Percentiles rank a stretch among this genome's conserved stretches.
Evolutionary conservation across 2,329 filamentous ascomycete species (phyloP).

Genomic region (Trichoderma arundinaceum): DNA sequence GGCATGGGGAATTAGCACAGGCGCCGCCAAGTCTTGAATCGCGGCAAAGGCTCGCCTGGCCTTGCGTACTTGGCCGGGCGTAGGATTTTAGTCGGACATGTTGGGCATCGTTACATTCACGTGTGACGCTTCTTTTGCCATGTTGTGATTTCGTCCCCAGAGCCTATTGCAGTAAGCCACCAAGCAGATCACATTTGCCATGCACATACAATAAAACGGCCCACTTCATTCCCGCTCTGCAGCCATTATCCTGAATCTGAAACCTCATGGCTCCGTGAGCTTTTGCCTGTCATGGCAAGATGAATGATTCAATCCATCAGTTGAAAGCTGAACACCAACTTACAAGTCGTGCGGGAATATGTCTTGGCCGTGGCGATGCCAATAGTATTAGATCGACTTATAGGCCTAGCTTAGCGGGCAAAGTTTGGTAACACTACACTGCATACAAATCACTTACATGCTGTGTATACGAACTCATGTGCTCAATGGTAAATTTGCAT

Average conservation of each 20-base stretch:
- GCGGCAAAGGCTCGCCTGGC: not conserved
- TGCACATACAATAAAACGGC: not conserved
- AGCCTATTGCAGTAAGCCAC: not conserved
- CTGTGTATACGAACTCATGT: not conserved
- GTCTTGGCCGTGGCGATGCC: no score
- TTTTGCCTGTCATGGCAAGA: not conserved
- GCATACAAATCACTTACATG: no score
- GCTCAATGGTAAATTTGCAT: not conserved
- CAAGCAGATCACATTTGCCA: not conserved
- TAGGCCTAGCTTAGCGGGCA: no score
- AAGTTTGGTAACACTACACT: no score
- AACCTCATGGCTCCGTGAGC: constrained; percentile 1
- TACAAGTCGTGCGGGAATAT: not conserved
- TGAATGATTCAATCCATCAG: not conserved
- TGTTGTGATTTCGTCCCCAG: not conserved
- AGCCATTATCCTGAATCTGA: constrained; percentile 11
- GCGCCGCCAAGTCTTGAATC: constrained; percentile 4
- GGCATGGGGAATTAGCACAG: not conserved
- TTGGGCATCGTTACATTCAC: not conserved
- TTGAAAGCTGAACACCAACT: not conserved
- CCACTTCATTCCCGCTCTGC: not conserved
- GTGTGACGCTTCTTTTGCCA: constrained; percentile 3
- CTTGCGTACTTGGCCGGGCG: not conserved
- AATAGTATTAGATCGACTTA: no score
- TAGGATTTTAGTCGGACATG: constrained; percentile 6